Conservation (phyloP, 2,329 filamentous ascomycete species). For the Paecilomyces fulvus region DNA sequence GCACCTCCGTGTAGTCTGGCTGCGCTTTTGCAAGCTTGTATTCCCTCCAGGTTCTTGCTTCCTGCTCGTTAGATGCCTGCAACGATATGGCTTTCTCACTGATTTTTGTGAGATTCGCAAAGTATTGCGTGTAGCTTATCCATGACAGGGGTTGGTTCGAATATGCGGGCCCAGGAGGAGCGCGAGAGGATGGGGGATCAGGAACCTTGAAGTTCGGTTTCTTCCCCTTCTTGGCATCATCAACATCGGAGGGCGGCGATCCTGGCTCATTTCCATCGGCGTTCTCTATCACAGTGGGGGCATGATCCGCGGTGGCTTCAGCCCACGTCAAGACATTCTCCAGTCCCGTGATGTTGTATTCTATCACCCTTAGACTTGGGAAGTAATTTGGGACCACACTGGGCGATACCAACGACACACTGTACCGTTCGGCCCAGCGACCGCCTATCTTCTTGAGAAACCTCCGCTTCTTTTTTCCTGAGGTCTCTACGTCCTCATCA, state of each 20-base stretch:
- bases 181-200: conserved; percentile 59
- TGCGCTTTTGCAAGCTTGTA: conserved; percentile 42
- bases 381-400: conserved; percentile 92
- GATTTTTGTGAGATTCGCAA: conserved; percentile 82
- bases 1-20: conserved; percentile 44
- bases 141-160: conserved; percentile 73
- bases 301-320: conserved; percentile 4
- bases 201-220: conserved; percentile 59
- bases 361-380: conserved; percentile 78
- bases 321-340: conserved; percentile 43
- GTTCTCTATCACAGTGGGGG: conserved; percentile 1
- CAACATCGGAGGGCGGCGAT: background rate
- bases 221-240: conserved; percentile 29
- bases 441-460: conserved; percentile 65
- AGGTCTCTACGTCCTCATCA: conserved; percentile 15
- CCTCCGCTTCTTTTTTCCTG: conserved; percentile 38
- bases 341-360: conserved; percentile 83
- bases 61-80: conserved; percentile 14
- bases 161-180: conserved; percentile 81
- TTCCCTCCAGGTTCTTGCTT: conserved; percentile 35
- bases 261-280: conserved; percentile 3
- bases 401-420: conserved; percentile 69
- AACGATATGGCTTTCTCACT: conserved; percentile 57
- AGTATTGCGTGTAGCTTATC: conserved; percentile 80
- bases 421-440: conserved; percentile 74